Conservation (phyloP, 163 green algal species). For the Scenedesmus sp. region DNA sequence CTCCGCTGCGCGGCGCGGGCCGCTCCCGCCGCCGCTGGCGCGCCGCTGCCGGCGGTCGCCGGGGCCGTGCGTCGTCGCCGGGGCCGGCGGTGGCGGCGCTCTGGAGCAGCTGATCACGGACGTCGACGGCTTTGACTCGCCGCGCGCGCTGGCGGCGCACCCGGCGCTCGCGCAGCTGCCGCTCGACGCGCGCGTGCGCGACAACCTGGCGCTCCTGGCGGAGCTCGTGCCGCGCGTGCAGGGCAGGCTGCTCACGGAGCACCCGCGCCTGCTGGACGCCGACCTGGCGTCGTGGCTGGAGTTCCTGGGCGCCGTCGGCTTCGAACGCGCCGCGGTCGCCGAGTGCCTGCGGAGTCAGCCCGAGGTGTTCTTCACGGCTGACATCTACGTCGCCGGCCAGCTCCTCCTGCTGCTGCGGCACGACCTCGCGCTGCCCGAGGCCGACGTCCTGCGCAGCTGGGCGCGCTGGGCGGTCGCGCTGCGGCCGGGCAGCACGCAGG, state of each 20-base stretch:
- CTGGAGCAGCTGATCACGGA: slow-evolving; percentile 12
- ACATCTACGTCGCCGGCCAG: slow-evolving; percentile 19
- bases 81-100: too few relatives aligned
- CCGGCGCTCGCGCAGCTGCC: neutral
- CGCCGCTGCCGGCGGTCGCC: too few relatives aligned
- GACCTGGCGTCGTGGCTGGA: slow-evolving; percentile 1
- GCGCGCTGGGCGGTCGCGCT: slow-evolving; percentile 22
- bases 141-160: neutral
- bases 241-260: neutral
- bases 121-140: slow-evolving; percentile 25
- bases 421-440: slow-evolving; percentile 17
- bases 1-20: too few relatives aligned
- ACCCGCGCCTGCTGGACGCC: slow-evolving; percentile 24
- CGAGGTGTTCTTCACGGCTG: slow-evolving; percentile 25
- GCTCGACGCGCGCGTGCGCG: neutral
- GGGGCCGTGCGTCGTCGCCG: too few relatives aligned
- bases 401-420: slow-evolving; percentile 28
- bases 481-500: slow-evolving; percentile 9
- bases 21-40: too few relatives aligned
- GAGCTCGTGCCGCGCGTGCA: slow-evolving; percentile 2
- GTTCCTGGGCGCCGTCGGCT: too few relatives aligned
- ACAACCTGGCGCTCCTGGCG: slow-evolving; percentile 8
- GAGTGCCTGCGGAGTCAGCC: slow-evolving; percentile 3
- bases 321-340: neutral
- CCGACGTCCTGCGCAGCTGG: neutral